phyloP scores from a whole-genome alignment of 2,329 filamentous ascomycete genomes.

The Falciphora oryzae region DNA sequence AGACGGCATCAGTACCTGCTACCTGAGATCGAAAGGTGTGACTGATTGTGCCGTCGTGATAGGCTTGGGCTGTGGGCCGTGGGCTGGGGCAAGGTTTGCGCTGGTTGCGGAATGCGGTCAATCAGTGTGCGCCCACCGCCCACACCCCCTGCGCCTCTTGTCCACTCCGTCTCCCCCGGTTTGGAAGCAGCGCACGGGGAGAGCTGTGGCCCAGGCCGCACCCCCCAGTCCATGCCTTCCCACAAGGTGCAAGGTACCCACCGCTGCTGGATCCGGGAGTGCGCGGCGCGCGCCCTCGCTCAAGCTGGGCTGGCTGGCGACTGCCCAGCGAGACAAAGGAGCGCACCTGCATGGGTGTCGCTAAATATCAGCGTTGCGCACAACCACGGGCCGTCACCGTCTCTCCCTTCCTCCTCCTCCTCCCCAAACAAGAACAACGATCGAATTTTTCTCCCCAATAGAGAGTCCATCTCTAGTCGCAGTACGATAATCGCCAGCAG shows the following conservation, averaged over 20 bases:
- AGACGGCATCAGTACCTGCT: not conserved
- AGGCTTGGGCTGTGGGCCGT: not conserved
- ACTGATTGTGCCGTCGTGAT: not conserved
- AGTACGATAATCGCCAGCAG: constrained; percentile 54
- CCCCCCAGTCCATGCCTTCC: not conserved
- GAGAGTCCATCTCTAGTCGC: constrained; percentile 54
- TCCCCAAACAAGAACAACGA: constrained; percentile 44
- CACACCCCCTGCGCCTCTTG: not conserved
- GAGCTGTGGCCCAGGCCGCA: not conserved
- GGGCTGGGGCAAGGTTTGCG: not conserved
- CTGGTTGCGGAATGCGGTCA: not conserved
- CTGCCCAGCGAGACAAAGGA: not conserved
- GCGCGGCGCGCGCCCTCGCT: not conserved
- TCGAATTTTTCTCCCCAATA: constrained; percentile 31
- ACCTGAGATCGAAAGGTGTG: not conserved
- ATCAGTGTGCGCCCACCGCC: not conserved
- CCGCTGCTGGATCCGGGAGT: not conserved
- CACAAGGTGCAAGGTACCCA: not conserved
- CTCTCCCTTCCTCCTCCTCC: constrained; percentile 22
- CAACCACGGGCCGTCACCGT: not conserved
- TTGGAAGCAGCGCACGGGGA: not conserved
- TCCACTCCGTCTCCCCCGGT: not conserved
- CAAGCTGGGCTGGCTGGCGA: not conserved
- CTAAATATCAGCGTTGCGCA: not conserved
- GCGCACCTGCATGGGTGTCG: constrained; percentile 1